These are phyloP conservation scores for Herpetomonas samuelpessoai DNA, from an alignment of 208 protist species.

Conservation along the genomic window DNA sequence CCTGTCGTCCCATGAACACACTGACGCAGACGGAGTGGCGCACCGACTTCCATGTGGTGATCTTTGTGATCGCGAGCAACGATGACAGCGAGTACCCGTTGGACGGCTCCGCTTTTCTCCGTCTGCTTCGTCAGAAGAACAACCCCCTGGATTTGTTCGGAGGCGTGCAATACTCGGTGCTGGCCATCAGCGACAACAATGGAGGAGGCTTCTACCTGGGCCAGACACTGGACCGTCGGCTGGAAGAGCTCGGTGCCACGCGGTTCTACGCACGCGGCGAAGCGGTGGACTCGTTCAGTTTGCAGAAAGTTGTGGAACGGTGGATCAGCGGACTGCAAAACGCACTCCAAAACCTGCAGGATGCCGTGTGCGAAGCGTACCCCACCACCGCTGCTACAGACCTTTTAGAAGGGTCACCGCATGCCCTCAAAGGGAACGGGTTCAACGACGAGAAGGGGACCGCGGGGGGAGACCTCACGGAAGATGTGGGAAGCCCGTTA, in stretches of 20 bases:
- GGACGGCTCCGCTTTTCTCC: slow-evolving; percentile 39
- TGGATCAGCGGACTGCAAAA: slow-evolving; percentile 39
- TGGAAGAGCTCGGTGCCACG: slow-evolving; percentile 56
- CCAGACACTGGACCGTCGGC: slow-evolving; percentile 37
- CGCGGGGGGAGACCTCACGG: no score
- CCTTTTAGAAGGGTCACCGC: no score
- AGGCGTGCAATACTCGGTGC: slow-evolving; percentile 42
- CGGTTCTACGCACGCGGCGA: slow-evolving; percentile 57
- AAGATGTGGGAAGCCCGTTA: not conserved
- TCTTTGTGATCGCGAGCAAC: slow-evolving; percentile 32
- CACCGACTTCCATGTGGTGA: slow-evolving; percentile 24
- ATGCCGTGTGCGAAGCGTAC: not conserved
- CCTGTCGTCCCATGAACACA: slow-evolving; percentile 28
- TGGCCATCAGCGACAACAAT: slow-evolving; percentile 51
- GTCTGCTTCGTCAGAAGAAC: slow-evolving; percentile 31
- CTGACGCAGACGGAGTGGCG: slow-evolving; percentile 32
- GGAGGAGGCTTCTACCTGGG: slow-evolving; percentile 31
- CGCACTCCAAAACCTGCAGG: slow-evolving; percentile 12
- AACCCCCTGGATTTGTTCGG: slow-evolving; percentile 31
- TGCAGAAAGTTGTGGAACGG: slow-evolving; percentile 42
- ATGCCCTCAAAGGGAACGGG: no score
- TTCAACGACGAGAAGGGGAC: no score
- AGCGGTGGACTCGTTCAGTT: slow-evolving; percentile 43
- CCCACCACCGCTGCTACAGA: not conserved
- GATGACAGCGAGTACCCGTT: slow-evolving; percentile 42